Percentiles rank a stretch among this genome's conserved stretches.
phyloP scores from a whole-genome alignment of 257 asterid species.

The Lycium ferocissimum region DNA sequence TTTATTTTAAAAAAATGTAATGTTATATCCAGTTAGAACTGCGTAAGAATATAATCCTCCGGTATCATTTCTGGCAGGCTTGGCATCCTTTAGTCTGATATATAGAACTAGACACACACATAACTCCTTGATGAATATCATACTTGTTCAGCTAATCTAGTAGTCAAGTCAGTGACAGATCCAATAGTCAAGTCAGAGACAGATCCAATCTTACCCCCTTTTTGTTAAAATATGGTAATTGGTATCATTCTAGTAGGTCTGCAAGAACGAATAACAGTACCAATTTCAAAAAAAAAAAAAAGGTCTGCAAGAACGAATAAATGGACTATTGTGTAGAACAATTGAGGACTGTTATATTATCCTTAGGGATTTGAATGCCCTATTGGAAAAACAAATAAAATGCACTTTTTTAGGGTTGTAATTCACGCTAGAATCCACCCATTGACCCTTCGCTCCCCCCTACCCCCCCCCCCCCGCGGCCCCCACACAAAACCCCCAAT shows the following conservation, averaged over 20 bases:
- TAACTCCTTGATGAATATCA: slow-evolving; percentile 6
- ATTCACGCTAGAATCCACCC: not conserved
- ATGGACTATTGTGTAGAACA: not conserved
- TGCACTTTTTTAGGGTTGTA: slow-evolving; percentile 21
- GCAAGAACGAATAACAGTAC: not conserved
- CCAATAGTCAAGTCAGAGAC: not conserved
- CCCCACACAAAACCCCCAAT: not conserved
- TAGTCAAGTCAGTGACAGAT: not conserved
- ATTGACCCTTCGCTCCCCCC: not conserved
- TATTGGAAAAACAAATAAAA: not conserved
- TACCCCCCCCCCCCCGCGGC: no score
- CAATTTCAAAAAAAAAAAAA: no score
- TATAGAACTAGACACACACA: not conserved
- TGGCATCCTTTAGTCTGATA: slow-evolving; percentile 4
- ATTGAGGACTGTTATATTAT: not conserved
- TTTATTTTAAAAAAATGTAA: not conserved
- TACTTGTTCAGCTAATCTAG: slow-evolving; percentile 16
- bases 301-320: slow-evolving; percentile 12
- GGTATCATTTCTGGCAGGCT: not conserved
- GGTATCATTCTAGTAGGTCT: slow-evolving; percentile 22
- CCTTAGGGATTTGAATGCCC: slow-evolving; percentile 25
- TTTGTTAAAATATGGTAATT: slow-evolving; percentile 16
- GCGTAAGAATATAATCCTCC: not conserved
- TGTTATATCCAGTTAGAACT: not conserved
- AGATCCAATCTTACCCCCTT: not conserved